Evolutionary conservation across 306 rosid species (phyloP).

Genomic region (Trichosanthes truncata): DNA sequence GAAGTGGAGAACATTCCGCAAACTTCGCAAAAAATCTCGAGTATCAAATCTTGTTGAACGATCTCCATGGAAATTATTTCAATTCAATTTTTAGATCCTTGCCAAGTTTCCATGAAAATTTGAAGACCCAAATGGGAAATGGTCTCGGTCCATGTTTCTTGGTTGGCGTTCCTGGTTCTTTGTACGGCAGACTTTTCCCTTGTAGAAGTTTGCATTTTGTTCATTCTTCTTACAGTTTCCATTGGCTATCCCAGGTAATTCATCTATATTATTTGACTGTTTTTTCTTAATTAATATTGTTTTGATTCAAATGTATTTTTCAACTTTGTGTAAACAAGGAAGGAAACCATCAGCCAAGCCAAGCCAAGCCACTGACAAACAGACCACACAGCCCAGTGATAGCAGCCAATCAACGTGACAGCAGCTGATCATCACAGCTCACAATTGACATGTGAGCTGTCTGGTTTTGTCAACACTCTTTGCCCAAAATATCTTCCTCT

Average conservation of each 20-base stretch:
- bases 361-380: too few relatives aligned
- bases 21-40: slow-evolving; percentile 18
- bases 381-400: too few relatives aligned
- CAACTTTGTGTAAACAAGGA: too few relatives aligned
- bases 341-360: too few relatives aligned
- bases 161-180: not conserved
- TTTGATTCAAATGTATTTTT: too few relatives aligned
- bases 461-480: too few relatives aligned
- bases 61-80: not conserved
- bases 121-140: not conserved
- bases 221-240: slow-evolving; percentile 42
- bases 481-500: too few relatives aligned
- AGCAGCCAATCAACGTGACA: too few relatives aligned
- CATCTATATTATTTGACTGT: too few relatives aligned
- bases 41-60: slow-evolving; percentile 17
- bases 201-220: not conserved
- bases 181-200: not conserved
- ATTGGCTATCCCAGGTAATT: slow-evolving; percentile 40
- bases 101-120: not conserved
- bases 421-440: too few relatives aligned
- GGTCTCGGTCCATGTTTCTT: not conserved
- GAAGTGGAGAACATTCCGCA: slow-evolving; percentile 18
- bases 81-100: not conserved
- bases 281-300: too few relatives aligned
- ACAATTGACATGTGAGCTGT: too few relatives aligned